Base-by-base conservation (phyloP, 371 early-diverging fungal species). In the Basidiobolus meristosporus region DNA sequence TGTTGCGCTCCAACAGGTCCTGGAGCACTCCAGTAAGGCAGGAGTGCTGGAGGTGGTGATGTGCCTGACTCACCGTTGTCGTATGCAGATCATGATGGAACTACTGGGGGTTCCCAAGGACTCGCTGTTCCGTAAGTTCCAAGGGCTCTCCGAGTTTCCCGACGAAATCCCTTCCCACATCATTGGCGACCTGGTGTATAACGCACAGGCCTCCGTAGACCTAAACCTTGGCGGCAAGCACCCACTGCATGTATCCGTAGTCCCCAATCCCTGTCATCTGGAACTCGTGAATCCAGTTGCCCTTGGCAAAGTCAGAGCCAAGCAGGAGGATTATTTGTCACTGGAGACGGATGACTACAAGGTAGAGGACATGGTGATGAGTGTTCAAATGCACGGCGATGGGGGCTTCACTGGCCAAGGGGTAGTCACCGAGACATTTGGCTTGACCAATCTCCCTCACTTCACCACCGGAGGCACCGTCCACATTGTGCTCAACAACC, bases 11-110 rank as follows among this genome's bases (percentile, higher is more conserved):
- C 85, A 91, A 53, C 60, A 77, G 37, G 52, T 90, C 12, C 82
- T 93, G 58, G 63, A 34, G 14, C 14, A 7, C 7, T 12, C 28
- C 32, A 19, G 26, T 7, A 19, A 41, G 69, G 67, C 65, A 17
- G 86, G 82, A 19, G 57, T 90, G n/a, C 57, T 70, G n/a, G 79
- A 87, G 31, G 63, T 79, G 10, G 75, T 93, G 7, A 45, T 95
- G 32, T 79, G 97, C 33, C 91, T 93, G 95, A 90, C 97, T 6
- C 97, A 96, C 57, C 83, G 97, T 40, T 96, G 97, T 21, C 72
- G 97, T 38, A 67, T 96, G 36, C 95, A 96, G 52, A 52, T 93
- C 9, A 60, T 92, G 31, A 73, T 83, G 11, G 87, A 85, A 53
- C 55, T 92, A 21, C 56, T 93, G 38, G 26, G 26, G 3, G 26